phyloP scores from a whole-genome alignment of 305 asterid species.

The Solanum hybrid region DNA sequence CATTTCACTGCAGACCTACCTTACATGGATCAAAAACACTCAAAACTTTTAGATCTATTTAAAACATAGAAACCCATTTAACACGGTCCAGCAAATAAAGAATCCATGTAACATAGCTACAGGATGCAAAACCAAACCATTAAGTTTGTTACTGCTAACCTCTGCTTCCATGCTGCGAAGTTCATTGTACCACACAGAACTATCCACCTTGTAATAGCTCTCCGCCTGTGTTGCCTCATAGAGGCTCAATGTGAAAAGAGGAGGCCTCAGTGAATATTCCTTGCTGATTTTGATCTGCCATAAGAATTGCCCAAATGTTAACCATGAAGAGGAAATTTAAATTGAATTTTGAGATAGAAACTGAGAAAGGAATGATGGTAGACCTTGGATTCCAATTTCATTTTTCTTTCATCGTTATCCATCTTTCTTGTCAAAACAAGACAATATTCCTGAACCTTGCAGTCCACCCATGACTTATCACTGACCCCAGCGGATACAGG shows the following conservation, averaged over 20 bases:
- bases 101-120: not conserved
- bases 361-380: constrained; percentile 5
- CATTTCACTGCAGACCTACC: not conserved
- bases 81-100: not conserved
- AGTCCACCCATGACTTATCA: constrained; percentile 52
- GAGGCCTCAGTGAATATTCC: constrained; percentile 95
- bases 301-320: not conserved
- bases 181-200: constrained; percentile 70
- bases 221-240: constrained; percentile 31
- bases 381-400: constrained; percentile 80
- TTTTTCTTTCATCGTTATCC: constrained; percentile 34
- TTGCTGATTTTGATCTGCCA: constrained; percentile 60
- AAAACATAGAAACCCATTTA: not conserved
- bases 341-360: not conserved
- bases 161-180: constrained; percentile 95
- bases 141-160: constrained; percentile 36
- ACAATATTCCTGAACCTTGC: constrained; percentile 48
- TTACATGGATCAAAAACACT: not conserved
- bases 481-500: constrained; percentile 16
- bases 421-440: constrained; percentile 53
- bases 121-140: not conserved
- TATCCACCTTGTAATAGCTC: constrained; percentile 29
- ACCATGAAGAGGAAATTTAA: not conserved
- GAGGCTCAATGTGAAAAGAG: constrained; percentile 50
- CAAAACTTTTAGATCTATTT: not conserved